Evolutionary conservation across 2,329 filamentous ascomycete genomes (phyloP).

Genomic region (Sporothrix globosa): DNA sequence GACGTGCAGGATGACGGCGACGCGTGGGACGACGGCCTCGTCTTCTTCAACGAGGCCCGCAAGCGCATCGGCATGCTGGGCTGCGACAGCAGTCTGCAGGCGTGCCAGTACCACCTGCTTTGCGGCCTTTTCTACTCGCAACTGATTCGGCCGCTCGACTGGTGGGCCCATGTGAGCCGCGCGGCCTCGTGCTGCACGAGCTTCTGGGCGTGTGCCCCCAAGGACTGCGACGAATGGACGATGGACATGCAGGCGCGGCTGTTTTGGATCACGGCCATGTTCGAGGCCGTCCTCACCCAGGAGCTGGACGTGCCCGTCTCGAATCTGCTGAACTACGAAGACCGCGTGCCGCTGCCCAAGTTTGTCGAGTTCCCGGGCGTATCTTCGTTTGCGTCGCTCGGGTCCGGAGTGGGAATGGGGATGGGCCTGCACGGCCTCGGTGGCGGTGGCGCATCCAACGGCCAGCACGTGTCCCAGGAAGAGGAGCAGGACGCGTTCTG

Average conservation of each 20-base stretch:
- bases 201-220: constrained; percentile 50
- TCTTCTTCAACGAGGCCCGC: constrained; percentile 59
- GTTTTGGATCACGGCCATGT: constrained; percentile 60
- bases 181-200: constrained; percentile 55
- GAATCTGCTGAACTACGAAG: constrained; percentile 54
- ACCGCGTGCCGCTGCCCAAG: constrained; percentile 56
- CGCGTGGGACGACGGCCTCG: constrained; percentile 45
- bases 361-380: constrained; percentile 44
- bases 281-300: constrained; percentile 59
- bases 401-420: not conserved
- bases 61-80: constrained; percentile 49
- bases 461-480: constrained; percentile 3
- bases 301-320: constrained; percentile 57
- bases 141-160: constrained; percentile 56
- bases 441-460: not conserved
- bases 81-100: constrained; percentile 48
- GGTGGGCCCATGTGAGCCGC: constrained; percentile 57
- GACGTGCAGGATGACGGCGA: constrained; percentile 19
- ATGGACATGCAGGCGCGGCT: constrained; percentile 59
- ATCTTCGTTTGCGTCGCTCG: constrained; percentile 26
- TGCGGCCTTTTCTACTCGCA: constrained; percentile 53
- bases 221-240: constrained; percentile 56
- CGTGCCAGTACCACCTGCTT: constrained; percentile 57
- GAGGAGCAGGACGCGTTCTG: constrained; percentile 52
- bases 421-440: not conserved